phyloP scores from a whole-genome alignment of 495 filamentous ascomycete genomes.

The Delitschia confertaspora region DNA sequence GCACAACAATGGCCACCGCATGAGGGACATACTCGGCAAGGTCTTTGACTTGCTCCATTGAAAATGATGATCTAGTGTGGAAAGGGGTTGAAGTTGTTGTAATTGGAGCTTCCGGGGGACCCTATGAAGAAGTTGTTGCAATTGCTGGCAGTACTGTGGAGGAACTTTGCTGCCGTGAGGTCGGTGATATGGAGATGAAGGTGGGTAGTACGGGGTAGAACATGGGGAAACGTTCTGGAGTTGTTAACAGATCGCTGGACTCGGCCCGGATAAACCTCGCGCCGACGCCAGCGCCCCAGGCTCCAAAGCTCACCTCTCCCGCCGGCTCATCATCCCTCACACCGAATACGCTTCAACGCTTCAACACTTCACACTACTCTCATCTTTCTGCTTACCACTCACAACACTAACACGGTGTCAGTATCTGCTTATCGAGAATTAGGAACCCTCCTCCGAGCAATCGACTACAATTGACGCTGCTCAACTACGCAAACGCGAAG shows the following conservation, averaged over 20 bases:
- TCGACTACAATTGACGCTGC: too few relatives aligned
- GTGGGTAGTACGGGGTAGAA: conserved; percentile 12
- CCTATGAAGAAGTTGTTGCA: too few relatives aligned
- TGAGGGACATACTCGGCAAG: conserved; percentile 19
- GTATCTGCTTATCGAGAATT: too few relatives aligned
- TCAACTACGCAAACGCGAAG: too few relatives aligned
- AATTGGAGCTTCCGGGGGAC: too few relatives aligned
- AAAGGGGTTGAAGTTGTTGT: not conserved
- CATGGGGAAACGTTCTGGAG: too few relatives aligned
- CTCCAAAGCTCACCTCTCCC: not conserved
- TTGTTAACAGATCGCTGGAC: conserved; percentile 10
- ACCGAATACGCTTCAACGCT: not conserved
- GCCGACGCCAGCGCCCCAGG: conserved; percentile 3
- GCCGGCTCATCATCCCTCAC: not conserved
- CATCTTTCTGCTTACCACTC: conserved; percentile 1
- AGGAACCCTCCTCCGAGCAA: too few relatives aligned
- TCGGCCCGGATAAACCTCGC: conserved; percentile 1
- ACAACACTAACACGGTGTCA: too few relatives aligned
- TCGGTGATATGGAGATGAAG: not conserved
- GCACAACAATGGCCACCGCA: too few relatives aligned
- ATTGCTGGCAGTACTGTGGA: too few relatives aligned
- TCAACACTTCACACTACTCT: not conserved
- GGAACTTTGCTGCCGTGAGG: conserved; percentile 44
- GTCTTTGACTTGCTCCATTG: conserved; percentile 62
- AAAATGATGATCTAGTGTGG: not conserved